A percentile compares a stretch with the other conserved stretches of the same genome.
phyloP scores from a whole-genome alignment of 2,329 filamentous ascomycete species.

The Diaporthe ilicicola region DNA sequence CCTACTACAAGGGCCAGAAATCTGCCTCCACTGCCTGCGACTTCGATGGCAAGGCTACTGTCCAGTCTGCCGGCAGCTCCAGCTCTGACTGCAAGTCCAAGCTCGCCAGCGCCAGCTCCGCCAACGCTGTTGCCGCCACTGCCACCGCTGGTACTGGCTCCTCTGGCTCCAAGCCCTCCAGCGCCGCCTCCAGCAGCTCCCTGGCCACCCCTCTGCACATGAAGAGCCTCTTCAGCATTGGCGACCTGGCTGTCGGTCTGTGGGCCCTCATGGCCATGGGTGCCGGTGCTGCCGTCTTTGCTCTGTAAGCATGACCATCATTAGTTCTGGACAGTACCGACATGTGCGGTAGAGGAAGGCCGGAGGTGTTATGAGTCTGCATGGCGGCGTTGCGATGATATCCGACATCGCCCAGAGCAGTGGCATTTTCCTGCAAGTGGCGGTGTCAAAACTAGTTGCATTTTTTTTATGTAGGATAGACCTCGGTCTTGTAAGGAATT shows the following conservation, averaged over 20 bases:
- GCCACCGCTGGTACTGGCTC: slow-evolving; percentile 50
- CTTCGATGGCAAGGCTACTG: slow-evolving; percentile 72
- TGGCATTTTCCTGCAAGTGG: slow-evolving; percentile 2
- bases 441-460: slow-evolving; percentile 32
- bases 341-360: not conserved
- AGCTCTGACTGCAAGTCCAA: slow-evolving; percentile 63
- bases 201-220: slow-evolving; percentile 48
- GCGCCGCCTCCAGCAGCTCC: slow-evolving; percentile 39
- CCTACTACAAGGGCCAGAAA: slow-evolving; percentile 72
- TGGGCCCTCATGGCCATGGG: slow-evolving; percentile 62
- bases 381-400: slow-evolving; percentile 33
- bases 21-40: slow-evolving; percentile 68
- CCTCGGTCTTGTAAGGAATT: slow-evolving; percentile 26
- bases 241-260: slow-evolving; percentile 57
- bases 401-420: slow-evolving; percentile 28
- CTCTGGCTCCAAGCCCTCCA: slow-evolving; percentile 42
- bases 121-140: slow-evolving; percentile 56
- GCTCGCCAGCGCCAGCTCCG: slow-evolving; percentile 69
- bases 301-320: slow-evolving; percentile 52
- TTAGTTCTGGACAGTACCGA: not conserved
- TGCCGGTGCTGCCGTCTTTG: slow-evolving; percentile 62
- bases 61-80: slow-evolving; percentile 50
- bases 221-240: slow-evolving; percentile 52
- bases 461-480: slow-evolving; percentile 31
- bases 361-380: not conserved